These are phyloP conservation scores for Phytophthora citrophthora DNA, from an alignment of 352 stramenopile species.

Conservation along the genomic window DNA sequence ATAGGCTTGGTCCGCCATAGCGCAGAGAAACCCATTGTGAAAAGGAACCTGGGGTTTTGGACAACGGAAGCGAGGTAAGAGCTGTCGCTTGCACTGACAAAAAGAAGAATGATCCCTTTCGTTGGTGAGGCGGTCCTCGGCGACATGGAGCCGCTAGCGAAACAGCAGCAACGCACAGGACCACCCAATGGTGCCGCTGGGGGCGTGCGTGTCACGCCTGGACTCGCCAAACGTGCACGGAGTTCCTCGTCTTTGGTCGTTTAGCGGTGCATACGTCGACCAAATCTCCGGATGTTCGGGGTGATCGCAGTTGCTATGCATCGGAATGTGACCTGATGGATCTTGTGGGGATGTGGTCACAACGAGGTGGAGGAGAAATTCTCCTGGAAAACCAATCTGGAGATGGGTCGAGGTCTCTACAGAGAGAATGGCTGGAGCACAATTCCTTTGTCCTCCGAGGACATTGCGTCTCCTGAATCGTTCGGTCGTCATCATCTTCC, in stretches of 20 bases:
- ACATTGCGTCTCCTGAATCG: not conserved
- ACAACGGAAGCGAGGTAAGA: not conserved
- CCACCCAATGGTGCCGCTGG: slow-evolving; percentile 24
- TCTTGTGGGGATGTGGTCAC: slow-evolving; percentile 18
- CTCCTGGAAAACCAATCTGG: too few relatives aligned
- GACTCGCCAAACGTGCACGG: slow-evolving; percentile 12
- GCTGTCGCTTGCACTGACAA: slow-evolving; percentile 11
- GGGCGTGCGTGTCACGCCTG: slow-evolving; percentile 19
- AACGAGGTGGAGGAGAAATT: not conserved
- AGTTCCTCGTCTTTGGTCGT: slow-evolving; percentile 26
- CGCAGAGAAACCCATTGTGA: slow-evolving; percentile 22
- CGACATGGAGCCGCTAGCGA: slow-evolving; percentile 27
- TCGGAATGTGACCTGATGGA: slow-evolving; percentile 12
- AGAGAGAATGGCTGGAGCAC: slow-evolving; percentile 5
- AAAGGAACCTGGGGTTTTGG: slow-evolving; percentile 2
- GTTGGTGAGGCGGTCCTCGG: slow-evolving; percentile 6
- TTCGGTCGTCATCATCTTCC: not conserved
- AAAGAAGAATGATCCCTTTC: slow-evolving; percentile 17
- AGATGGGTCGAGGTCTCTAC: not conserved
- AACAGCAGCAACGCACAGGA: slow-evolving; percentile 15
- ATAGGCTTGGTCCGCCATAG: slow-evolving; percentile 67
- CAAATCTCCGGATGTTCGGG: slow-evolving; percentile 26
- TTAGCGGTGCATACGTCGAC: slow-evolving; percentile 28
- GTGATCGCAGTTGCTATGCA: slow-evolving; percentile 20
- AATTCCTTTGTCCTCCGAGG: too few relatives aligned